Evolutionary conservation across 2,329 filamentous ascomycete genomes (phyloP), one percentile per base, ranked within the genome.

Genomic region (Cordyceps militaris): DNA sequence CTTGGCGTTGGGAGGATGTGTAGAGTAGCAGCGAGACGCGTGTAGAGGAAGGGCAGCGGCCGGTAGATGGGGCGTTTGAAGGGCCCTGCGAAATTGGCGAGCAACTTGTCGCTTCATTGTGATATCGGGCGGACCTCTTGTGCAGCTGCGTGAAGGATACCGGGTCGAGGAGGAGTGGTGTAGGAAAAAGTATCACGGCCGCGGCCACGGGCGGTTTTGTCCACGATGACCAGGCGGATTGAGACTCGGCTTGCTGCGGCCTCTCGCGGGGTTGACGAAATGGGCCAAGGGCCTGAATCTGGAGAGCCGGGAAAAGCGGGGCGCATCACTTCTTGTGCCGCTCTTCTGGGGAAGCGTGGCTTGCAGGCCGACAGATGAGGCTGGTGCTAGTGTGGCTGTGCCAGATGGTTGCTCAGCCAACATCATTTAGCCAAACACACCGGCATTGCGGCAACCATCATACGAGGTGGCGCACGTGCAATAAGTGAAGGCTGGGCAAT

Each of bases 1-100:
- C 63, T 76, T 79, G 54, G 84, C 83, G 59, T 81, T 81, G 26
- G 82, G 77, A 32, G 80, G 80, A 58, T 81, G 78, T 51, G 80
- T 79, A 57, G 81, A 84, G 69, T 84, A 84, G 61, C 63, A 69
- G 40, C 68, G 63, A 32, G 58, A 57, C 21, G 49, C 54, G 54
- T 55, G 58, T 28, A 60, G 42, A 24, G 54, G 54, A 19, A 57
- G 42, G 40, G 53, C 47, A 13, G 24, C 38, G 36, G 26, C 47
- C n/a, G 52, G 36, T 10, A 44, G 54, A 52, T 42, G 47, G 14
- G 61, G 61, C 34, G 61, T 59, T 59, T 61, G 60, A 58, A 68
- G 61, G 58, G 62, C 68, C 61, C 64, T 66, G 58, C 64, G 65
- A 49, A 71, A 60, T 38, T 68, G 70, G 54, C 66, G 65, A 51